Evolutionary conservation across 805 yeast species (phyloP).

Genomic region (Candida peoriensis): DNA sequence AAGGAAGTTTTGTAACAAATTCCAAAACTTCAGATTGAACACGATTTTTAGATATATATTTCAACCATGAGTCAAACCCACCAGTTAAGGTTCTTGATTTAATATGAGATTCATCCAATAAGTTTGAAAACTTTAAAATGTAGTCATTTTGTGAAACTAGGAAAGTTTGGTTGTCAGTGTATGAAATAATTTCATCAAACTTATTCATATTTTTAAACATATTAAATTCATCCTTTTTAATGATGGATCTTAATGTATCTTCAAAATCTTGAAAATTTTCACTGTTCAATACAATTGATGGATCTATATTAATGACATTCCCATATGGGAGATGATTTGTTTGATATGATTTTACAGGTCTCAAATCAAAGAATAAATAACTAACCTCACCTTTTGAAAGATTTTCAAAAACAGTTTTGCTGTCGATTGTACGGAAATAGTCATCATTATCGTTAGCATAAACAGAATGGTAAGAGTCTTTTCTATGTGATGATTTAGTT

Average conservation of each 20-base stretch:
- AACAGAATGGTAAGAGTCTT: conserved; percentile 36
- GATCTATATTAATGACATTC: conserved; percentile 37
- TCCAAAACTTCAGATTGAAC: conserved; percentile 14
- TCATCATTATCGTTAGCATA: conserved; percentile 29
- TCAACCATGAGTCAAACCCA: conserved; percentile 41
- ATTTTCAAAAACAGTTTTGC: conserved; percentile 35
- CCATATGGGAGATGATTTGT: conserved; percentile 33
- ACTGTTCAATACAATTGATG: conserved; percentile 31
- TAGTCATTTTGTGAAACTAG: conserved; percentile 28
- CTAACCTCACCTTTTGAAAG: conserved; percentile 40
- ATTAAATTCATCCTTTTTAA: conserved; percentile 7
- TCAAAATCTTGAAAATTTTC: conserved; percentile 25
- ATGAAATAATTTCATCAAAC: conserved; percentile 34
- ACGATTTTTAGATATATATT: conserved; percentile 26
- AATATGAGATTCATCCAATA: conserved; percentile 11
- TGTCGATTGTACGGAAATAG: conserved; percentile 44
- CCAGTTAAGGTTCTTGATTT: conserved; percentile 32
- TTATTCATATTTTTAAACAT: conserved; percentile 26
- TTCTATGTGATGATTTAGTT: conserved; percentile 22
- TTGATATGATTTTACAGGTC: conserved; percentile 29
- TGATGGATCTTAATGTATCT: conserved; percentile 7
- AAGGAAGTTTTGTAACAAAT: conserved; percentile 24
- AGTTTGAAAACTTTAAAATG: conserved; percentile 25
- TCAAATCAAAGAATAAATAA: conserved; percentile 34
- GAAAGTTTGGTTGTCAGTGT: conserved; percentile 32